Base-by-base conservation (phyloP, 129 eudicot species). In the Artemisia annua region DNA sequence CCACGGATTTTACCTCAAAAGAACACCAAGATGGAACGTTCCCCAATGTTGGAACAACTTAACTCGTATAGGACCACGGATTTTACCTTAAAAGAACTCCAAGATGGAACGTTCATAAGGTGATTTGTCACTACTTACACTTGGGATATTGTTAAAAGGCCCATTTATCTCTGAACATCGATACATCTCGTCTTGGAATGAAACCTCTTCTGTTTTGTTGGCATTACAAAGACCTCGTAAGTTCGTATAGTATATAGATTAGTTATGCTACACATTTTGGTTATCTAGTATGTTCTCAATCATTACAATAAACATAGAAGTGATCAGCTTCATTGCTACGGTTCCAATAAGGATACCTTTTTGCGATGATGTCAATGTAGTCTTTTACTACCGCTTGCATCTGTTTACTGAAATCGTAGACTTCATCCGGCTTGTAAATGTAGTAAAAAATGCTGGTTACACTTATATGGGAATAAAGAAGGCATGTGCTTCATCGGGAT, bases 261-360 rank as follows among this genome's bases (percentile, higher is more conserved):
- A 7, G 11, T 39, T 39, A 39, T 39, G 46, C 46, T 39, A 39
- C 10, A 39, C 7, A 39, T 39, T 39, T 39, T 39, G 1, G 16
- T 3, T 64, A 74, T 13, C 15, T 7, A 20, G 1, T 22, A 20
- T 55, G 17, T 75, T 77, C 86, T 82, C 83, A 82, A 78, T 91
- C 97, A 73, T 91, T 91, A 69, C 95, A 91, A 56, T 95, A 82
- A 32, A 87, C 87, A 86, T 83, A 81, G 84, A 87, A 87, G 67
- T 91, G 97, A 76, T 91, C 97, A 5, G 95, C 89, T 17, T 84
- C 95, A 3, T 63, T 67, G 75, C 85, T 87, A 58, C 89, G 85
- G 59, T 91, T 91, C 97, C 97, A 91, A 39, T 75, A 87, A 3
- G 91, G 86, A 53, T 91, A 82, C 54, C 75, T 89, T 48, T 62